Base-by-base conservation (phyloP, 768 basidiomycete genomes). In the Rhodocollybia butyracea region DNA sequence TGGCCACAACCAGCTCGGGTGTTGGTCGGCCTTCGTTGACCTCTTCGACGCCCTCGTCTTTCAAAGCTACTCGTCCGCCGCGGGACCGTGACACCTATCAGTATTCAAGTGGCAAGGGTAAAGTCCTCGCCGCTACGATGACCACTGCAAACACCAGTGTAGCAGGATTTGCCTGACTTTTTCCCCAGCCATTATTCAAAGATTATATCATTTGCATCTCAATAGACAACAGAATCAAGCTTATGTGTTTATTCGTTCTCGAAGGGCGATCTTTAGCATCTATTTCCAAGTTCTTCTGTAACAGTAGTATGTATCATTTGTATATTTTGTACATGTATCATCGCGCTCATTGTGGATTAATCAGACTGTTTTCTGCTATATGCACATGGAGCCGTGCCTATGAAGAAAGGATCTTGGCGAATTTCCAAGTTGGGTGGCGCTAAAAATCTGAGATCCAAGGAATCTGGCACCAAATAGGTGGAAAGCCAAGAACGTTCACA, bases 221-320 rank as follows among this genome's bases (percentile, higher is more conserved):
- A n/a, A n/a, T n/a, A n/a, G n/a, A n/a, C n/a, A n/a, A n/a, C n/a
- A n/a, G n/a, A n/a, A n/a, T n/a, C n/a, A n/a, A n/a, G n/a, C 62
- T 65, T 70, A 64, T 38, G 65, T 70, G 42, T 59, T 59, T 24
- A 61, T 62, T 24, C 65, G 68, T 40, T 30, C 51, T 6, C 32
- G 59, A 38, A 34, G 51, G 30, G 54, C 52, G 40, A 24, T 19
- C 40, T 22, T 58, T 2, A 52, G 62, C 39, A 60, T 50, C 36
- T 66, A 63, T 69, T 58, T 65, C 62, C n/a, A n/a, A n/a, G n/a
- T n/a, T n/a, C n/a, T n/a, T n/a, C 58, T 68, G 69, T 26, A 47
- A 67, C 42, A 69, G 66, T 45, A 67, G 46, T 48, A 63, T 55
- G 57, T 43, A 53, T 56, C 42, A 50, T 50, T 40, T 57, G 51